phyloP scores from a whole-genome alignment of 202 grass and related monocot genomes.

The Zoysia matrella region DNA sequence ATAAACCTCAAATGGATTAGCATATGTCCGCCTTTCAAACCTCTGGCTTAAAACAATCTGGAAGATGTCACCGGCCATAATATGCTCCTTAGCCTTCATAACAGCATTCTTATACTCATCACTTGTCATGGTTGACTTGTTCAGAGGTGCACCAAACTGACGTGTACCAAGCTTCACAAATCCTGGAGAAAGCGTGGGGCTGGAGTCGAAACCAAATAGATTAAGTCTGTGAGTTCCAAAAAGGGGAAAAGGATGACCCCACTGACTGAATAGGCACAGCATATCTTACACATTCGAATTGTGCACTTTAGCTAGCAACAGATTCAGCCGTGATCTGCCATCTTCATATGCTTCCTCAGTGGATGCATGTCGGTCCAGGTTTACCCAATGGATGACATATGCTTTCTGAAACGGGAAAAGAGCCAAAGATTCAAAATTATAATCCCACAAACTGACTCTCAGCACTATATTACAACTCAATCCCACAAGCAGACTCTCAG shows the following conservation, averaged over 20 bases:
- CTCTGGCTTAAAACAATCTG: conserved; percentile 97
- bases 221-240: conserved; percentile 32
- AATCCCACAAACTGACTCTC: not conserved
- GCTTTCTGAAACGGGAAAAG: conserved; percentile 67
- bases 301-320: conserved; percentile 84
- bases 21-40: conserved; percentile 93
- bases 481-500: not conserved
- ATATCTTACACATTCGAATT: conserved; percentile 81
- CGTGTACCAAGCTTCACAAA: conserved; percentile 77
- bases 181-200: conserved; percentile 77
- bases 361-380: conserved; percentile 74
- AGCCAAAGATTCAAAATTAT: conserved; percentile 38
- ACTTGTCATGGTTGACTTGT: conserved; percentile 90
- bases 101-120: conserved; percentile 88
- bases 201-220: conserved; percentile 53
- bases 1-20: conserved; percentile 95
- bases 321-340: conserved; percentile 58
- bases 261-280: conserved; percentile 12
- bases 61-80: conserved; percentile 92
- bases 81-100: conserved; percentile 91
- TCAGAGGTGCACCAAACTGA: conserved; percentile 82
- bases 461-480: no score
- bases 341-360: conserved; percentile 85
- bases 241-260: not conserved
- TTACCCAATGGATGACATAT: conserved; percentile 94